These are phyloP conservation scores for Prorocentrum cordatum DNA, from an alignment of 169 alveolate species.

Conservation along the genomic window DNA sequence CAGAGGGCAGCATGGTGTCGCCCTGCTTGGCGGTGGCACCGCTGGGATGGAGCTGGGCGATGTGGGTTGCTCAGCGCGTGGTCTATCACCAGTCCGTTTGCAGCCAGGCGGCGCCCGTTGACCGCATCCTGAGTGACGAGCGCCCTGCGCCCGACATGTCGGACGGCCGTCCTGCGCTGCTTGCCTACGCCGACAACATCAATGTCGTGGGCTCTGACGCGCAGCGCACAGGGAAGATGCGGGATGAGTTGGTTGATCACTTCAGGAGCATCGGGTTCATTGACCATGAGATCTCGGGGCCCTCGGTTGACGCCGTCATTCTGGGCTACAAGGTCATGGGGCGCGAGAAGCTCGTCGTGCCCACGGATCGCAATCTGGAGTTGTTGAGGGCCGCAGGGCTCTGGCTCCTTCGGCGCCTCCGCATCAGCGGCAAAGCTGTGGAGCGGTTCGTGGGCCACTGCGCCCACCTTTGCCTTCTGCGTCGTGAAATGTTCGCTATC, in stretches of 20 bases:
- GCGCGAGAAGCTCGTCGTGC: too few relatives aligned
- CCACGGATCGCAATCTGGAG: too few relatives aligned
- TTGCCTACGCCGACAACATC: conserved; percentile 23
- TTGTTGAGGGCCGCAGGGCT: too few relatives aligned
- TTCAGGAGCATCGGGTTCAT: background rate
- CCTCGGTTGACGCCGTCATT: too few relatives aligned
- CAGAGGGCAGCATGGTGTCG: too few relatives aligned
- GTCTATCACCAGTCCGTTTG: background rate
- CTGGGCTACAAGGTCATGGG: too few relatives aligned
- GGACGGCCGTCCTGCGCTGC: background rate
- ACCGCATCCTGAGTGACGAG: background rate
- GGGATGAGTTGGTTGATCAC: background rate
- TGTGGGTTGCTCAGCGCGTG: conserved; percentile 6
- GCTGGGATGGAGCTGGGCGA: conserved; percentile 56
- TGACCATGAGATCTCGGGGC: too few relatives aligned
- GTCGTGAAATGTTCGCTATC: too few relatives aligned
- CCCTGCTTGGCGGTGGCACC: too few relatives aligned
- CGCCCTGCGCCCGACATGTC: background rate
- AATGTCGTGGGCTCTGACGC: background rate
- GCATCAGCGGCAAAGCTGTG: background rate
- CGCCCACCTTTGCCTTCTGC: background rate
- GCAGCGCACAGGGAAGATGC: background rate
- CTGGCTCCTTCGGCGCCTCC: background rate
- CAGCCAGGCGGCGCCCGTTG: background rate
- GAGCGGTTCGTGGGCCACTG: background rate